phyloP scores from a whole-genome alignment of 164 flowering plant species.

The Magnolia changhungtana region DNA sequence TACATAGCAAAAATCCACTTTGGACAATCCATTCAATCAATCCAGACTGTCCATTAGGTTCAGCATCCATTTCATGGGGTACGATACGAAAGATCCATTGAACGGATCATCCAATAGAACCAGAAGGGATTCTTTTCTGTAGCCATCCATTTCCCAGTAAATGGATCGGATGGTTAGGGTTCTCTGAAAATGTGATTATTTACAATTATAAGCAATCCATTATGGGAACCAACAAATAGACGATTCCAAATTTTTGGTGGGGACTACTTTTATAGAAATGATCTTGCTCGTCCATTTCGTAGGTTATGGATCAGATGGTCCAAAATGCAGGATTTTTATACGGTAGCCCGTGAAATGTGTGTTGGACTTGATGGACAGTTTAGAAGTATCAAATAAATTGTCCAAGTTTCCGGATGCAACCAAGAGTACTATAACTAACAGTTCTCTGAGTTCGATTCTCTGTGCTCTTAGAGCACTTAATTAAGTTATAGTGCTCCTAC shows the following conservation, averaged over 20 bases:
- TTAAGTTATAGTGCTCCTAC: too few relatives aligned
- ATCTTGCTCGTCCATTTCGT: not conserved
- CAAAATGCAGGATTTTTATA: not conserved
- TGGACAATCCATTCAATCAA: too few relatives aligned
- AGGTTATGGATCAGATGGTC: not conserved
- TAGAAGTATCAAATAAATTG: not conserved
- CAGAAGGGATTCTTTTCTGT: not conserved
- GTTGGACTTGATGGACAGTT: not conserved
- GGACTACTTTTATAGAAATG: not conserved
- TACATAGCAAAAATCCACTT: not conserved
- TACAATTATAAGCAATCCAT: not conserved
- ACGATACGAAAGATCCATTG: not conserved
- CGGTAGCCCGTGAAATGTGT: not conserved
- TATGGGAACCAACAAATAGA: too few relatives aligned
- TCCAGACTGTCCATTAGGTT: too few relatives aligned
- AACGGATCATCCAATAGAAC: not conserved
- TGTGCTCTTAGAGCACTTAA: too few relatives aligned
- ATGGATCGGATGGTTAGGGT: not conserved
- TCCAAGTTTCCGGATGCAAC: not conserved
- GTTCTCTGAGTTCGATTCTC: not conserved
- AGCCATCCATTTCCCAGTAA: not conserved
- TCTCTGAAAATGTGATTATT: not conserved
- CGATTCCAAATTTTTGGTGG: not conserved
- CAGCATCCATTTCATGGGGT: not conserved
- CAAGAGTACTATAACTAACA: too few relatives aligned